Evolutionary conservation across 495 filamentous ascomycete species (phyloP), one percentile per base, ranked within the genome.

Genomic region (Talaromyces adpressus): DNA sequence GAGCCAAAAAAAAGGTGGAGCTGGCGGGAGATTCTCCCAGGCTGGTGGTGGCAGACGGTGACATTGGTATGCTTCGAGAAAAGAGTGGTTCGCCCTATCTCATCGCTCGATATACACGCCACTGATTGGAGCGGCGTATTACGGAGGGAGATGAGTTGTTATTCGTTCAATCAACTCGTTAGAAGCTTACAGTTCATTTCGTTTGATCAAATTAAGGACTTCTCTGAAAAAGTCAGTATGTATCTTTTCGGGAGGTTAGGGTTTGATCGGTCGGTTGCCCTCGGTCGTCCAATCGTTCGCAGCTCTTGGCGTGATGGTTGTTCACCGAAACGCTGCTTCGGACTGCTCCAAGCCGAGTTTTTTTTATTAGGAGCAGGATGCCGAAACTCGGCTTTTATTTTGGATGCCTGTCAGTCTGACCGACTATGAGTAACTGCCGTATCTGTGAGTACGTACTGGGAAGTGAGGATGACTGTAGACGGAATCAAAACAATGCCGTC

Each of bases 1-100:
- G 9, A 16, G 36, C n/a, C n/a, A n/a, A 41, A 23, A 18, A 23
- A 22, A 18, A 25, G 59, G 63, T 64, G 68, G 65, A 67, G 20
- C 57, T 59, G n/a, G 57, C 57, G 57, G 57, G 57, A 59, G 57
- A 59, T 41, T 59, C 30, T 59, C 57, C 32, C 32, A 34, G 25
- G 32, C 57, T n/a, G 8, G 57, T 39, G 32, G 18, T 25, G 57
- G 7, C n/a, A 22, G 30, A 29, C n/a, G 23, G 30, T 18, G 16
- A 14, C 29, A 58, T 11, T 20, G 16, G 20, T 20, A 36, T 41
- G 52, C 52, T 14, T 14, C 14, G 36, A 41, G 36, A 41, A 41
- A 56, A 56, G 22, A 56, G 23, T 56, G 52, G 52, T 56, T 56
- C 52, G 22, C 4, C 52, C 52, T 29, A 56, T 56, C 27, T 56